These are phyloP conservation scores for Pseudopyricularia cyperi DNA, from an alignment of 2,329 filamentous ascomycete genomes.

Conservation along the genomic window DNA sequence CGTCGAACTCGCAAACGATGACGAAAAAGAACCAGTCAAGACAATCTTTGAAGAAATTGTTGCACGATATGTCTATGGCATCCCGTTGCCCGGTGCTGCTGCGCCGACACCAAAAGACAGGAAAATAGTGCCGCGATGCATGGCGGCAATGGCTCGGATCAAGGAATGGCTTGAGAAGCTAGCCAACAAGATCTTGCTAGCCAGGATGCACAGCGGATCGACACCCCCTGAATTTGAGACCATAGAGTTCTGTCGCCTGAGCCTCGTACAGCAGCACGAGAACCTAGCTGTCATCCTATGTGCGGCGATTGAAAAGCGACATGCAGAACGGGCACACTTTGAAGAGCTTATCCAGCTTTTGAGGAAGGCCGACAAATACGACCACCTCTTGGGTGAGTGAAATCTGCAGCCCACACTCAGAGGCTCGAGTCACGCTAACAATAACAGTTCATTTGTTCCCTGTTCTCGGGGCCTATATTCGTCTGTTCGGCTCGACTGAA, in stretches of 20 bases:
- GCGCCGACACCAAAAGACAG: constrained; percentile 26
- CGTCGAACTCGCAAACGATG: constrained; percentile 54
- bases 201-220: constrained; percentile 37
- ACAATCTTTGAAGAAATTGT: constrained; percentile 39
- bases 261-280: constrained; percentile 82
- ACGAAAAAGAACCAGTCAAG: constrained; percentile 35
- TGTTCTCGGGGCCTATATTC: constrained; percentile 62
- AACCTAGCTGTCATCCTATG: constrained; percentile 69
- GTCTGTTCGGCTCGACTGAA: constrained; percentile 66
- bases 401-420: constrained; percentile 1
- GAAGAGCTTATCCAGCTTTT: constrained; percentile 54
- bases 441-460: constrained; percentile 67
- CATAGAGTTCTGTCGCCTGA: constrained; percentile 67
- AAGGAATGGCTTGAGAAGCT: constrained; percentile 66
- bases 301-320: constrained; percentile 63
- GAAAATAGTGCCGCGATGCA: constrained; percentile 60
- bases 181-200: constrained; percentile 62
- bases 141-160: constrained; percentile 63
- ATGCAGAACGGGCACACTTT: constrained; percentile 61
- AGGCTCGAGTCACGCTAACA: constrained; percentile 7
- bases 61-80: constrained; percentile 43
- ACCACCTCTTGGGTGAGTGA: constrained; percentile 41
- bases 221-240: constrained; percentile 54
- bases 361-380: constrained; percentile 63
- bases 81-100: constrained; percentile 25